Evolutionary conservation across 2,329 filamentous ascomycete species (phyloP).

Genomic region (Colletotrichum tropicicola): DNA sequence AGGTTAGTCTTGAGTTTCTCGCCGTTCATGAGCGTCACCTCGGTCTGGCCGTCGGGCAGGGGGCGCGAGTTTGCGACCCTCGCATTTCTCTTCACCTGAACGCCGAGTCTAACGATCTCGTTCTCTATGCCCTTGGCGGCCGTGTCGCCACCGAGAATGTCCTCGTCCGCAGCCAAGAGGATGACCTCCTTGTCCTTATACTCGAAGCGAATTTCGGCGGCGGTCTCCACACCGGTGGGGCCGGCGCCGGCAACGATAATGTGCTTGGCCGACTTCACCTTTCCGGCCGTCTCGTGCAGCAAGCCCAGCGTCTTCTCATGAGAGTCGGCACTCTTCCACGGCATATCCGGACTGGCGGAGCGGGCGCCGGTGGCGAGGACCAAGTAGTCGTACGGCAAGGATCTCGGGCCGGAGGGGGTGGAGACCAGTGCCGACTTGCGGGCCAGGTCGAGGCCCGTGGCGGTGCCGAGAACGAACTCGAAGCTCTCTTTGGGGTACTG

Average conservation of each 20-base stretch:
- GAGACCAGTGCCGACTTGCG: constrained; percentile 53
- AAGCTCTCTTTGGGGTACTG: constrained; percentile 58
- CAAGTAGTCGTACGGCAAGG: constrained; percentile 60
- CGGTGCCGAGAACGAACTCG: constrained; percentile 62
- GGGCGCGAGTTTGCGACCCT: constrained; percentile 47
- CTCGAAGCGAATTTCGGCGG: constrained; percentile 62
- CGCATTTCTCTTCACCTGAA: constrained; percentile 54
- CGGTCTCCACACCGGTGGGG: constrained; percentile 63
- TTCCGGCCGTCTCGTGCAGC: constrained; percentile 50
- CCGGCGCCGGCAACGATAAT: constrained; percentile 67
- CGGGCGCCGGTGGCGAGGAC: constrained; percentile 66
- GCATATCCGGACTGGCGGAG: constrained; percentile 47
- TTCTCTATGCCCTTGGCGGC: constrained; percentile 50
- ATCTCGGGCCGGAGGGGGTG: constrained; percentile 37
- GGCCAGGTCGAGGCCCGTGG: constrained; percentile 48
- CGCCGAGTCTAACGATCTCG: constrained; percentile 63
- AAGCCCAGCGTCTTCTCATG: constrained; percentile 52
- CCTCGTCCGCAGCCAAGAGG: constrained; percentile 52
- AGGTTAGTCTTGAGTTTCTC: constrained; percentile 60
- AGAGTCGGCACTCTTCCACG: constrained; percentile 61
- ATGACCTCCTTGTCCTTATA: constrained; percentile 60
- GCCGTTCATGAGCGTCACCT: constrained; percentile 56
- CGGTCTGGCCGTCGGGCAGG: constrained; percentile 53
- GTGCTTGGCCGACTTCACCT: constrained; percentile 55
- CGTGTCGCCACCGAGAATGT: constrained; percentile 54